Evolutionary conservation across 2,329 filamentous ascomycete species (phyloP).

Genomic region (Phoma herbarum): DNA sequence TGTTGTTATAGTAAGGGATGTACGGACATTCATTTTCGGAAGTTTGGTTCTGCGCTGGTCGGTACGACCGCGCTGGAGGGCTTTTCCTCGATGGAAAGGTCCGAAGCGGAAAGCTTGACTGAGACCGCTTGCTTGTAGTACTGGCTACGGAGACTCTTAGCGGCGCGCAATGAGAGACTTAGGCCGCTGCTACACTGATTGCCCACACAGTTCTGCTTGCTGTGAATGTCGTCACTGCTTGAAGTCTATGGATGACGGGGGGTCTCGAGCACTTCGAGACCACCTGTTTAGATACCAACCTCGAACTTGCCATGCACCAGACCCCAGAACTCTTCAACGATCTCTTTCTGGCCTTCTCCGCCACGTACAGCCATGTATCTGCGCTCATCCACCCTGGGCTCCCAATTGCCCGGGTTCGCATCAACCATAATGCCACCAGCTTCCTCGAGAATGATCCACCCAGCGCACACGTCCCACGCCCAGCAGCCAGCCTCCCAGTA

Average conservation of each 20-base stretch:
- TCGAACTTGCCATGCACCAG: slow-evolving; percentile 57
- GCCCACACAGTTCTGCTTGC: slow-evolving; percentile 10
- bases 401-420: slow-evolving; percentile 77
- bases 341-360: slow-evolving; percentile 55
- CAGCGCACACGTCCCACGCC: slow-evolving; percentile 86
- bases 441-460: slow-evolving; percentile 78
- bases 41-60: slow-evolving; percentile 37
- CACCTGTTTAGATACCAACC: slow-evolving; percentile 45
- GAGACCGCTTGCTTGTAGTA: slow-evolving; percentile 41
- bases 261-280: slow-evolving; percentile 18
- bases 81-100: slow-evolving; percentile 32
- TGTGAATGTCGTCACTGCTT: not conserved
- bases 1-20: slow-evolving; percentile 25
- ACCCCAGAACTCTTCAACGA: slow-evolving; percentile 61
- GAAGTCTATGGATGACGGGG: not conserved
- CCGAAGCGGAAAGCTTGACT: slow-evolving; percentile 36
- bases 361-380: slow-evolving; percentile 62
- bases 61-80: slow-evolving; percentile 35
- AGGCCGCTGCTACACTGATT: slow-evolving; percentile 38
- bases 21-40: slow-evolving; percentile 32
- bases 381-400: slow-evolving; percentile 64
- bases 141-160: slow-evolving; percentile 36
- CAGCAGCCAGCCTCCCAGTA: slow-evolving; percentile 89
- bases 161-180: slow-evolving; percentile 42
- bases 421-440: slow-evolving; percentile 77